Conservation (phyloP, 495 filamentous ascomycete genomes). For the Thermothielavioides terrestris region DNA sequence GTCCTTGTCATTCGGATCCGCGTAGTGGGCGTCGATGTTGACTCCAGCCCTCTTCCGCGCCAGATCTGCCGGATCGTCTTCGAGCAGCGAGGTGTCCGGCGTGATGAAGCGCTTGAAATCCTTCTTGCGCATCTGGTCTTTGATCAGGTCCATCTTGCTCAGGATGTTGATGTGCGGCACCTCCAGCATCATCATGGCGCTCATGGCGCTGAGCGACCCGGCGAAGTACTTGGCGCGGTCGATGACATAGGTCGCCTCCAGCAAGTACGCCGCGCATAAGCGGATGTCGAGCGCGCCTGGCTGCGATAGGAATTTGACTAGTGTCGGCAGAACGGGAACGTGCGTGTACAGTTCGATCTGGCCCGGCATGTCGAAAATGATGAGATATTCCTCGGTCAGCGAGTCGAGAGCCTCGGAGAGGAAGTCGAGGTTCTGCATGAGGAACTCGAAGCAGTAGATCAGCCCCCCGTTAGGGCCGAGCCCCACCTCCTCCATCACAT, state of each 20-base stretch:
- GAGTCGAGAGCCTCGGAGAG: conserved; percentile 78
- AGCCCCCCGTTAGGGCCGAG: conserved; percentile 92
- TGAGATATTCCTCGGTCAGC: conserved; percentile 87
- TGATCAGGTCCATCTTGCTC: conserved; percentile 94
- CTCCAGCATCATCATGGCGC: conserved; percentile 96
- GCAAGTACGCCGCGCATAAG: conserved; percentile 89
- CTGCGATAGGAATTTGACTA: conserved; percentile 71
- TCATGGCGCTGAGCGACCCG: conserved; percentile 92
- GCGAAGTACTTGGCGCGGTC: conserved; percentile 96
- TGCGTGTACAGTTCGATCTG: conserved; percentile 99
- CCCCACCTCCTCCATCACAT: conserved; percentile 96
- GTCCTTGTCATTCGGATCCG: conserved; percentile 51
- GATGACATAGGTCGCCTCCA: conserved; percentile 89
- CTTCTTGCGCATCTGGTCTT: conserved; percentile 67
- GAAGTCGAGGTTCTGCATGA: conserved; percentile 95
- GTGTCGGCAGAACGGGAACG: conserved; percentile 80
- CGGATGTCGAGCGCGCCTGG: conserved; percentile 77
- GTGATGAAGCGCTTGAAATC: conserved; percentile 82
- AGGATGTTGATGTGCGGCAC: conserved; percentile 91
- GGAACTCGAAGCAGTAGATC: conserved; percentile 95
- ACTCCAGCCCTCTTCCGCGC: conserved; percentile 33
- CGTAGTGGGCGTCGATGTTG: conserved; percentile 31
- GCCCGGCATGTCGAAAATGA: conserved; percentile 96
- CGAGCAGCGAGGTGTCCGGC: conserved; percentile 67
- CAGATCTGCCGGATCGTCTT: conserved; percentile 56